Evolutionary conservation across 1,284 basidiomycete genomes (phyloP), one percentile per base, ranked within the genome.

Genomic region (Macrocystidia cucumis): DNA sequence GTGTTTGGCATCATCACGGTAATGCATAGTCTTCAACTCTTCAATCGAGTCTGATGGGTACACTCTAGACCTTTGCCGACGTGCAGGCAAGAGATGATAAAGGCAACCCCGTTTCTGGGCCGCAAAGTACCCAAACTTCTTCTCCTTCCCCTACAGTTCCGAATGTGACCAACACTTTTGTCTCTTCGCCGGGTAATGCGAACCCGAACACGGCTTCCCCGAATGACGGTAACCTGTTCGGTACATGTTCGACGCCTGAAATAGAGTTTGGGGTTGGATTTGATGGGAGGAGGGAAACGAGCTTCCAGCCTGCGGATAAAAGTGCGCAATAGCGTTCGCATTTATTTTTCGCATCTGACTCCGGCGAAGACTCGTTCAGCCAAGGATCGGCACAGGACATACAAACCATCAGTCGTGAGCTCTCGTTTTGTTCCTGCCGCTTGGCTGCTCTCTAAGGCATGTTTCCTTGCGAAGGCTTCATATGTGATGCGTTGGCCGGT

Each of bases 251-350:
- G 3, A 56, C 69, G 18, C 74, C 75, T 9, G 54, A 75, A 51
- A 77, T 83, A 43, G 64, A 72, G 44, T 81, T 81, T 45, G 75
- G 62, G 19, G 59, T 50, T 6, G 75, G 75, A 5, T 74, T 80
- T 41, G 73, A 80, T 45, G 57, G 57, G 42, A 64, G 78, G 33
- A 69, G 62, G 44, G 78, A 78, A 46, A 74, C 72, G 9, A 65
- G 63, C 49, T 76, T 74, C 60, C 48, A 67, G 47, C 70, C 70
- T 27, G 57, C 55, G 16, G 62, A 67, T 44, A 48, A 59, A 46
- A 52, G 67, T 67, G 37, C 39, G 59, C 42, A 16, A 31, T 20
- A 16, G 28, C 32, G 19, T 34, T 44, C 31, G 32, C 26, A 22
- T 27, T 31, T 20, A 26, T 12, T 23, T 24, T 12, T 16, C 9